Percentiles rank a stretch among this genome's conserved stretches.
phyloP scores from a whole-genome alignment of 768 basidiomycete species.

The Termitomyces sp. region DNA sequence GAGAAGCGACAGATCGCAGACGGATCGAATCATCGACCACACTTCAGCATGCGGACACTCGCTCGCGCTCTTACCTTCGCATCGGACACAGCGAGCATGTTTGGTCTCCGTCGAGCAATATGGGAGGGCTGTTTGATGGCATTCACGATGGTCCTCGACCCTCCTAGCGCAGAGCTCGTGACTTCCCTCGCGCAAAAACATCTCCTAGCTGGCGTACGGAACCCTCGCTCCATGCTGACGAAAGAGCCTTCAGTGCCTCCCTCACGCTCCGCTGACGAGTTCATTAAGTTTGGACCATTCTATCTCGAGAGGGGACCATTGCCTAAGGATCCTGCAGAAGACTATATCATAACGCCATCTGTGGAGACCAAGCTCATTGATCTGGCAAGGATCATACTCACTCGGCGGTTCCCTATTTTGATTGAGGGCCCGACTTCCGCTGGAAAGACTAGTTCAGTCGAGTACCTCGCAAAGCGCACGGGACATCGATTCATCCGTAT shows the following conservation, averaged over 20 bases:
- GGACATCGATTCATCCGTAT: constrained; percentile 97
- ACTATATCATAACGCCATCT: constrained; percentile 94
- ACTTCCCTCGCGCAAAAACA: constrained; percentile 69
- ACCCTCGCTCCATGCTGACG: constrained; percentile 68
- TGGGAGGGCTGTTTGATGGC: constrained; percentile 99
- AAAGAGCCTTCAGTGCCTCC: constrained; percentile 61
- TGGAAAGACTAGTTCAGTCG: constrained; percentile 96
- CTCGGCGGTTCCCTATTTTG: constrained; percentile 87
- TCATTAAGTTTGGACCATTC: constrained; percentile 87
- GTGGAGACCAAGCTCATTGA: constrained; percentile 93
- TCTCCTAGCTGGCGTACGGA: constrained; percentile 75
- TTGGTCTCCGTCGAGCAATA: constrained; percentile 79
- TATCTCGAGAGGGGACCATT: constrained; percentile 80
- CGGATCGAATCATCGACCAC: constrained; percentile 87
- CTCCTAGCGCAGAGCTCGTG: constrained; percentile 63
- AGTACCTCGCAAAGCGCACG: constrained; percentile 89
- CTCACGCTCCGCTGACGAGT: constrained; percentile 45
- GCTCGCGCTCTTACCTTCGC: constrained; percentile 89
- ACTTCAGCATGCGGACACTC: constrained; percentile 97
- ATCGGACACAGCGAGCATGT: constrained; percentile 71
- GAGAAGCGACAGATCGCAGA: constrained; percentile 81
- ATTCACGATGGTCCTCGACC: constrained; percentile 93
- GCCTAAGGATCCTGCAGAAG: constrained; percentile 58
- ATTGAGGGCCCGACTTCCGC: constrained; percentile 98
- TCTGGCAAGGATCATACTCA: constrained; percentile 87